Evolutionary conservation across 805 yeast species (phyloP), one percentile per base, ranked within the genome.

Genomic region (Lachancea waltii): DNA sequence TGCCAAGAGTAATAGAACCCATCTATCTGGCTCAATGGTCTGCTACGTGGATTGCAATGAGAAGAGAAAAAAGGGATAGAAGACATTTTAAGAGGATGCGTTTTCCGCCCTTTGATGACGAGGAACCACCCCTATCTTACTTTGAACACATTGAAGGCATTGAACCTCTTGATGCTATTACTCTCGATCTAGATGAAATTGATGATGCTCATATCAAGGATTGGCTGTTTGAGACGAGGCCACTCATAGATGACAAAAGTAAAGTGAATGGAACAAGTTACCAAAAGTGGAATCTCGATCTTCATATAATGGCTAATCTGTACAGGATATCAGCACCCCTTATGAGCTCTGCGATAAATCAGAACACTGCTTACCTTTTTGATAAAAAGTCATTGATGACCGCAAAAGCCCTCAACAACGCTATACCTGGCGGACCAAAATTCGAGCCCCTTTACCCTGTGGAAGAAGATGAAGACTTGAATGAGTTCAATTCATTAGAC

Each of bases 51-150:
- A 64, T 75, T 10, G 79, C 79, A 63, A 92, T 92, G 99, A 75
- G 97, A 51, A 70, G 90, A 33, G 97, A 92, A 56, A 92, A 92
- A 58, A 74, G 94, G 41, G 97, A 89, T 56, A 72, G 97, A 49
- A 68, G 77, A 23, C 94, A 85, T 55, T 90, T 92, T 63, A 83
- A 85, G 53, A 73, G 99, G 48, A 80, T 92, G 85, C 72, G 86
- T 40, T 84, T 92, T 49, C 99, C 99, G 1, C 89, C 95, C 0
- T 87, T 90, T 63, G 98, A 92, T 60, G 99, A 92, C 56, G 98
- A 92, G 59, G 97, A 90, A 58, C 96, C 96, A 0, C 94, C 95
- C 1, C 54, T 89, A 22, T 75, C 80, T 40, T 92, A 85, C 79
- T 52, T 77, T n/a, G 94, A 86, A 40, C 81, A 83, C 51, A 65